Evolutionary conservation across 345 rosid species (phyloP).

Genomic region (Lenwebbia sp.): DNA sequence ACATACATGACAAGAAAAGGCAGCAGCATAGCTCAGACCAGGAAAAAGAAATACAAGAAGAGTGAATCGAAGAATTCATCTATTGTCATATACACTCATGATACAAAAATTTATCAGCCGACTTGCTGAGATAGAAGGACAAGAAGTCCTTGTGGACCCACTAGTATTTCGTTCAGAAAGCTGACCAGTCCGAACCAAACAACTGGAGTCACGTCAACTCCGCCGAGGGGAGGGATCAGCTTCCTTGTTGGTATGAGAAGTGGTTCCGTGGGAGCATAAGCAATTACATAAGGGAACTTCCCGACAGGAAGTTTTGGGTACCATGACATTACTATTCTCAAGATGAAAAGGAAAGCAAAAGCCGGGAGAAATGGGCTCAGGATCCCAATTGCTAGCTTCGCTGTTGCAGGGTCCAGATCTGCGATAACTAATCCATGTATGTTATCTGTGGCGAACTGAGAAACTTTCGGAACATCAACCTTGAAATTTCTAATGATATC

Average conservation of each 20-base stretch:
- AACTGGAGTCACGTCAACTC: slow-evolving; percentile 87
- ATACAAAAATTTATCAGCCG: slow-evolving; percentile 5
- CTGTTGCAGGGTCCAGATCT: slow-evolving; percentile 69
- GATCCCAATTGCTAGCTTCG: slow-evolving; percentile 54
- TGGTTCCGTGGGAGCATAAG: slow-evolving; percentile 91
- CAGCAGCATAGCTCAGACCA: not conserved
- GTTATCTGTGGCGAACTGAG: slow-evolving; percentile 2
- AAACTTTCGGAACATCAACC: not conserved
- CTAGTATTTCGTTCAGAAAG: slow-evolving; percentile 78
- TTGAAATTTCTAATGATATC: not conserved
- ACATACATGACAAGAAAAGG: not conserved
- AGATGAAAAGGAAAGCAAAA: slow-evolving; percentile 57
- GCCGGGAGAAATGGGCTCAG: slow-evolving; percentile 69
- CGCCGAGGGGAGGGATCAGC: slow-evolving; percentile 81
- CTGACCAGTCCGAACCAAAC: slow-evolving; percentile 82
- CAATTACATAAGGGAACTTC: slow-evolving; percentile 76
- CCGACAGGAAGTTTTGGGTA: slow-evolving; percentile 83
- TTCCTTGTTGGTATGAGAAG: slow-evolving; percentile 58
- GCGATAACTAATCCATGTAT: slow-evolving; percentile 25
- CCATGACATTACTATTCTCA: slow-evolving; percentile 92
- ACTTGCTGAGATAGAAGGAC: slow-evolving; percentile 78
- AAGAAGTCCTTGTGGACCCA: slow-evolving; percentile 90
- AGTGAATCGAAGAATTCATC: not conserved
- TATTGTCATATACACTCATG: not conserved
- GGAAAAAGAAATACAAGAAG: not conserved